These are phyloP conservation scores for Boeremia lycopersici DNA, from an alignment of 2,329 filamentous ascomycete species.

Conservation along the genomic window DNA sequence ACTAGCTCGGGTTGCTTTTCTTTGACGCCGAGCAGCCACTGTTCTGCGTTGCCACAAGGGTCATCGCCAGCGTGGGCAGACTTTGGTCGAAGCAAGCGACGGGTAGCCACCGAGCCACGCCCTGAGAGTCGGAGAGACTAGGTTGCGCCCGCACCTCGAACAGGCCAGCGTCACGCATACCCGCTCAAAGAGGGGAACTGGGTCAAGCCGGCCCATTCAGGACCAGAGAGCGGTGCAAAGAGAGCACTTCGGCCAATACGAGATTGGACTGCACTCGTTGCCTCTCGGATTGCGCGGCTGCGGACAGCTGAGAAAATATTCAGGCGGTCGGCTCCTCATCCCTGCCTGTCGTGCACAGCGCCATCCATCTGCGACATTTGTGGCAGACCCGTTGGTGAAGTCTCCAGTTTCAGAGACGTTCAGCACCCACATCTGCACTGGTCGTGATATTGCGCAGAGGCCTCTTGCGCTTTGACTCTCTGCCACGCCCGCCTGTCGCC, in stretches of 20 bases:
- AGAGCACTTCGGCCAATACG: slow-evolving; percentile 10
- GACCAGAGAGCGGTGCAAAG: slow-evolving; percentile 12
- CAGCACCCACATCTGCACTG: slow-evolving; percentile 12
- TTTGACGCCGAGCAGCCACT: background rate
- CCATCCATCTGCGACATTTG: slow-evolving; percentile 10
- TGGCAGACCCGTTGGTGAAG: slow-evolving; percentile 10
- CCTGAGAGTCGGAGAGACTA: background rate
- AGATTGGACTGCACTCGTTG: slow-evolving; percentile 9
- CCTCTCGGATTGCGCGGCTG: slow-evolving; percentile 15
- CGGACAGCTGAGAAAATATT: slow-evolving; percentile 18
- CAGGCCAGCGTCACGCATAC: slow-evolving; percentile 1
- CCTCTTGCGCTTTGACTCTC: slow-evolving; percentile 15
- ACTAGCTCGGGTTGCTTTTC: slow-evolving; percentile 26
- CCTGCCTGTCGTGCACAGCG: slow-evolving; percentile 10
- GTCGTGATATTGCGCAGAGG: slow-evolving; percentile 18
- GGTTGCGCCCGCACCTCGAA: slow-evolving; percentile 9
- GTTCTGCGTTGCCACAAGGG: slow-evolving; percentile 11
- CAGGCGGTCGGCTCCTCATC: slow-evolving; percentile 13
- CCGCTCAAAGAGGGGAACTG: slow-evolving; percentile 12
- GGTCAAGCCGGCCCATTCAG: slow-evolving; percentile 4
- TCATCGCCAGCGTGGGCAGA: background rate
- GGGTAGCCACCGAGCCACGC: slow-evolving; percentile 4
- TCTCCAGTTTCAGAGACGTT: slow-evolving; percentile 14
- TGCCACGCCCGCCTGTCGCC: slow-evolving; percentile 13
- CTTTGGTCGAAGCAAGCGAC: background rate